These are phyloP conservation scores for Coelastrella sp. DNA, from an alignment of 139 green algal species.

Conservation along the genomic window DNA sequence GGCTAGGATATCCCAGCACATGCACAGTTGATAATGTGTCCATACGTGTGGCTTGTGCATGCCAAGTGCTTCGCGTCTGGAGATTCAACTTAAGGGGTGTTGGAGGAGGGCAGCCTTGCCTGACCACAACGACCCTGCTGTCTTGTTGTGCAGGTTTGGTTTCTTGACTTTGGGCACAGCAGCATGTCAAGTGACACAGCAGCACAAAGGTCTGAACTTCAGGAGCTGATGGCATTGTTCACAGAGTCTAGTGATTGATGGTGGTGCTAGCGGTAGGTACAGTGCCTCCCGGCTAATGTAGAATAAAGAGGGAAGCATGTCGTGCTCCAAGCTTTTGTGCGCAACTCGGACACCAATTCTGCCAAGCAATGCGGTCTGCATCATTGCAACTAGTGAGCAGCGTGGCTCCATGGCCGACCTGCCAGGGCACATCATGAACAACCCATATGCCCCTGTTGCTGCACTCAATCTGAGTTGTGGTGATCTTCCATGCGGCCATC, in stretches of 20 bases:
- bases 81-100: not conserved
- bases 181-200: no score
- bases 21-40: not conserved
- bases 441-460: not conserved
- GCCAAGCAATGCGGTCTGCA: not conserved
- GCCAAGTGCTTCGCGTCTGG: not conserved
- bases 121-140: no score
- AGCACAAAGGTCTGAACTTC: no score
- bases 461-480: not conserved
- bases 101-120: no score
- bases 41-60: slow-evolving; percentile 2
- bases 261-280: not conserved
- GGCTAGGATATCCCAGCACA: not conserved
- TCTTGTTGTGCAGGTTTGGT: no score
- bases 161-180: no score
- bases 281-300: not conserved
- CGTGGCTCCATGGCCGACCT: not conserved
- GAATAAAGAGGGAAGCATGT: not conserved
- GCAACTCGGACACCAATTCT: not conserved
- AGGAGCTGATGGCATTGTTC: not conserved
- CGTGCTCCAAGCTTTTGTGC: not conserved
- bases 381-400: not conserved
- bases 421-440: not conserved
- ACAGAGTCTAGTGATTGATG: not conserved
- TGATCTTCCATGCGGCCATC: not conserved